phyloP scores from a whole-genome alignment of 768 basidiomycete species.

The Leccinum sublutescens region DNA sequence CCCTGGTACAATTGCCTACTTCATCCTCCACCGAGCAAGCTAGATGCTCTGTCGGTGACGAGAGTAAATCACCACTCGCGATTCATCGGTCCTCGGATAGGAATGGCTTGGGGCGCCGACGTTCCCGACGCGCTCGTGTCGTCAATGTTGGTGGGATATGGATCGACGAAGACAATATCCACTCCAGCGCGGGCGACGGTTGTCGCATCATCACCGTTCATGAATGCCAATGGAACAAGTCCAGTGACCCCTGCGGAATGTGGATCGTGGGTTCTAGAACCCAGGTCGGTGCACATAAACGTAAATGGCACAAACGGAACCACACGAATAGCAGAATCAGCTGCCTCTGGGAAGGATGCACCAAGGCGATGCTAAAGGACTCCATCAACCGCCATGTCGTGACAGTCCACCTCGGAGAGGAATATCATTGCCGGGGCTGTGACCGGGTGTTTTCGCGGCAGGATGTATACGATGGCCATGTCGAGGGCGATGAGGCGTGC shows the following conservation, averaged over 20 bases:
- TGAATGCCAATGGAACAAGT: constrained; percentile 3
- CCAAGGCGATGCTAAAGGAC: background rate
- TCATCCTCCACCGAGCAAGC: background rate
- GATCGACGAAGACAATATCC: constrained; percentile 6
- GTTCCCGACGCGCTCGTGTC: background rate
- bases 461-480: constrained; percentile 5
- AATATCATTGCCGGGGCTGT: background rate
- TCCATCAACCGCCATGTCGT: constrained; percentile 2
- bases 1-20: background rate
- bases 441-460: background rate
- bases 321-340: too few relatives aligned
- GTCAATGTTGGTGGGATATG: background rate
- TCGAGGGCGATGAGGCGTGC: background rate
- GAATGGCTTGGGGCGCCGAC: background rate
- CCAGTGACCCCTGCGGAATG: constrained; percentile 2
- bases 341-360: constrained; percentile 1
- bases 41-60: background rate
- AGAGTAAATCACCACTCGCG: background rate
- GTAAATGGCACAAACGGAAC: constrained; percentile 1
- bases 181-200: background rate
- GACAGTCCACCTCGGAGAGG: constrained; percentile 1
- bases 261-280: constrained; percentile 1
- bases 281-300: background rate
- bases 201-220: background rate
- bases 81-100: background rate